Conservation (phyloP, 1,284 basidiomycete genomes). For the Farysia itapuensis region DNA sequence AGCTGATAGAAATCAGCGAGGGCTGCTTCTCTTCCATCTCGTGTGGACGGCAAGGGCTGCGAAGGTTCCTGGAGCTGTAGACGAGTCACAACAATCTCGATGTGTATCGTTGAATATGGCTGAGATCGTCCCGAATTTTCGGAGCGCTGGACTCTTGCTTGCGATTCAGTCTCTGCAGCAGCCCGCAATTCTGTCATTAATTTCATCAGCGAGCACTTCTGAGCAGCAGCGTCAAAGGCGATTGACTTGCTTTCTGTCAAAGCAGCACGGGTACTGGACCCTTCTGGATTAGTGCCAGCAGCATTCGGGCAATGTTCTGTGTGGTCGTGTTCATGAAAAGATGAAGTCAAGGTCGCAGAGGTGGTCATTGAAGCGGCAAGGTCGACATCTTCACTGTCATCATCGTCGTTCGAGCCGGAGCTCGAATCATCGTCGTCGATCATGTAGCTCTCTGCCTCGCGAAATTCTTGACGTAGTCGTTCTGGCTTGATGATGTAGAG, state of each 20-base stretch:
- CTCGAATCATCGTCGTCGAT: constrained; percentile 10
- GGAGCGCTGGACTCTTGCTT: constrained; percentile 15
- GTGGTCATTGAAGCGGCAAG: neutral
- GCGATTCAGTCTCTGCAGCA: constrained; percentile 18
- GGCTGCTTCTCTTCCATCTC: neutral
- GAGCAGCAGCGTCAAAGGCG: constrained; percentile 30
- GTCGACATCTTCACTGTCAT: constrained; percentile 1
- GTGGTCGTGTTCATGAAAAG: constrained; percentile 11
- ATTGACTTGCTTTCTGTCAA: neutral
- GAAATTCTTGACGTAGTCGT: constrained; percentile 36
- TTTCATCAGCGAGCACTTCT: constrained; percentile 30
- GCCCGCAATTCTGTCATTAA: constrained; percentile 23
- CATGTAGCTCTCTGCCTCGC: constrained; percentile 46
- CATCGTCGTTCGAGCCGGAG: constrained; percentile 8
- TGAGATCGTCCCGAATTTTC: constrained; percentile 7
- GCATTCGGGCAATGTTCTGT: constrained; percentile 1
- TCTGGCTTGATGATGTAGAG: constrained; percentile 36
- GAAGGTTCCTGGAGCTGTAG: constrained; percentile 19
- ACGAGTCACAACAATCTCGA: constrained; percentile 37
- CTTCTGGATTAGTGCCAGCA: neutral
- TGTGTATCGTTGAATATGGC: constrained; percentile 8
- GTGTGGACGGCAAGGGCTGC: constrained; percentile 2
- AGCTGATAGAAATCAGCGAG: constrained; percentile 20
- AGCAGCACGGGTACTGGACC: neutral
- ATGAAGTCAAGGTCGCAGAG: neutral